Base-by-base conservation (phyloP, 495 filamentous ascomycete species). In the Lichenothelia convexa region DNA sequence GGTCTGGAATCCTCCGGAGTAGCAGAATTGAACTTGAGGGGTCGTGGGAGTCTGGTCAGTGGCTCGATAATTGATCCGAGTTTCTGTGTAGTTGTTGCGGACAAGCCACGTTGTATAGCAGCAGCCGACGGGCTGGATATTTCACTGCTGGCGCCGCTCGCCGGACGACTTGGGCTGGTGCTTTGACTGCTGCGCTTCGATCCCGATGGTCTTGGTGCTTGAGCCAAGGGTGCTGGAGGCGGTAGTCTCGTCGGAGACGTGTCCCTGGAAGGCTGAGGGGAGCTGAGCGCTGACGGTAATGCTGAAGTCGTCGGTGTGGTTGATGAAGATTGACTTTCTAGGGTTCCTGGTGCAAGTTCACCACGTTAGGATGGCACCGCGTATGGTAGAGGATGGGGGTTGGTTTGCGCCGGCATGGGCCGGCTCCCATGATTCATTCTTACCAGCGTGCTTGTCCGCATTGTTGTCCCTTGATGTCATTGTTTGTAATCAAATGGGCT, bases 111-210 rank as follows among this genome's bases (percentile, higher is more conserved):
- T 44, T 73, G 69, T 33, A 69, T 64, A 21, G 76, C 65, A 32
- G 74, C 63, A 13, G 70, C 65, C 36, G 76, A 65, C 19, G 73
- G 67, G 30, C 62, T 57, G 19, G 58, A 56, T 42, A 59, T 56
- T 48, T 54, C 55, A 30, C 62, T 33, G 47, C 46, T 52, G 3
- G 56, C 46, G 24, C 51, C 58, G 49, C 58, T 66, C 40, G 61
- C 49, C 15, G 58, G 56, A 47, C 79, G 67, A 38, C 60, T 61
- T 1, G 81, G 81, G 45, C 75, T 84, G 24, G 64, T 57, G 36
- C 86, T 80, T 40, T 75, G 68, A 38, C 66, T 63, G 52, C 71
- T 75, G 57, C 80, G 82, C 45, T 78, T 70, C 34, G 79, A 76
- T 42, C 68, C 62, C 33, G 65, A 38, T 36, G 40, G 42, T 24